phyloP scores from a whole-genome alignment of 1,284 basidiomycete species.

The Irpex sp. region DNA sequence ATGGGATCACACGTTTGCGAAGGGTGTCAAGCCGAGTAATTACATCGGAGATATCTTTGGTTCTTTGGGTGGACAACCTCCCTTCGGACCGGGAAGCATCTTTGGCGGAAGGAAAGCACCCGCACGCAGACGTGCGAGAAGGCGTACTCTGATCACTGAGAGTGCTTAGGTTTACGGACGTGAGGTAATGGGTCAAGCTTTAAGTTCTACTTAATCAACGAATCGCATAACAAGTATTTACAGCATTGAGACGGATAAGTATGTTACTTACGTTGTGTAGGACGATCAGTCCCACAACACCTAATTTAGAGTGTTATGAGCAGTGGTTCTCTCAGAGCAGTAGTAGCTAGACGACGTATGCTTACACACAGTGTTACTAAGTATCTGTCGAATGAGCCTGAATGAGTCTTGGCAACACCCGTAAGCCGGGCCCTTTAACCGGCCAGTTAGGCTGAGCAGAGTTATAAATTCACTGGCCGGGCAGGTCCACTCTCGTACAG shows the following conservation, averaged over 20 bases:
- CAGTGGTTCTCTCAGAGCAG: neutral
- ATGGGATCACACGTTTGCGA: constrained; percentile 25
- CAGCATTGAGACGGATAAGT: neutral
- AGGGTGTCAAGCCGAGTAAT: constrained; percentile 25
- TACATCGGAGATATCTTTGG: constrained; percentile 29
- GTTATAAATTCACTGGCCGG: neutral
- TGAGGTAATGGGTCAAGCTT: too few species aligned
- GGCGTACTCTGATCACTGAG: neutral
- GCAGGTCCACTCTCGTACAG: neutral
- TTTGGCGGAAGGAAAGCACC: constrained; percentile 1
- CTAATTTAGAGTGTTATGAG: neutral
- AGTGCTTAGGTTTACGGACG: neutral
- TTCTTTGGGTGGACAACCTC: constrained; percentile 7
- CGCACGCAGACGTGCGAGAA: neutral
- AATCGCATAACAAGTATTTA: too few species aligned
- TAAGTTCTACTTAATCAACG: too few species aligned
- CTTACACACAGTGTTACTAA: neutral
- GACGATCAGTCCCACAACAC: neutral
- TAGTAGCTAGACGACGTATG: neutral
- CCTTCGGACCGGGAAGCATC: constrained; percentile 10
- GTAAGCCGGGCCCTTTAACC: neutral
- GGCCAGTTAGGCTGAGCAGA: neutral
- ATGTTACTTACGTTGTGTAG: neutral
- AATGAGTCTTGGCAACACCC: neutral
- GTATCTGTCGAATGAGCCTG: too few species aligned